Percentiles rank a stretch among this genome's conserved stretches.
Evolutionary conservation across 257 asterid genomes (phyloP).

Genomic region (Solanum arcanum): DNA sequence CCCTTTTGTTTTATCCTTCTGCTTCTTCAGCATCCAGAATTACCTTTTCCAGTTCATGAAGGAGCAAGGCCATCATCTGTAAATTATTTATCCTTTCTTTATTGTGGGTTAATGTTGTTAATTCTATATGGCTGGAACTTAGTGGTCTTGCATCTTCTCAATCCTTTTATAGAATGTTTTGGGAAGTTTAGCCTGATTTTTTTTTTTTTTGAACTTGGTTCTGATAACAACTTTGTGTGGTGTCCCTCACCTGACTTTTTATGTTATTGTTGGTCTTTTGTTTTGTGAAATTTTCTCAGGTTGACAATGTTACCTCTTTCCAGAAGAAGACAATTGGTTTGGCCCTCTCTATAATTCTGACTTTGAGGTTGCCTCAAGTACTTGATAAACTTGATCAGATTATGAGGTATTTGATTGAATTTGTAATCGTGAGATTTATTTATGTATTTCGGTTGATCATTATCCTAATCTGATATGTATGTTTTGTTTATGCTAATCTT

Average conservation of each 20-base stretch:
- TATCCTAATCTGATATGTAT: background rate
- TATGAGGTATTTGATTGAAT: constrained; percentile 45
- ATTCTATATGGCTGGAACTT: background rate
- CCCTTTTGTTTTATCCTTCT: background rate
- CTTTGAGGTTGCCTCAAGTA: constrained; percentile 81
- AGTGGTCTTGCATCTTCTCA: background rate
- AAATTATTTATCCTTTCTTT: background rate
- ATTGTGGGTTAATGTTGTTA: background rate
- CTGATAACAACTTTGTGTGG: background rate
- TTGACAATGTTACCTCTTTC: constrained; percentile 55
- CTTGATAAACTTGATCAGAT: constrained; percentile 93
- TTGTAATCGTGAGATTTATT: background rate
- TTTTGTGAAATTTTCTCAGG: constrained; percentile 30
- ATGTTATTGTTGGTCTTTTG: background rate
- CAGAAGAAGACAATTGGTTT: constrained; percentile 71
- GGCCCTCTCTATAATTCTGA: constrained; percentile 75
- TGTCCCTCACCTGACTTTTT: background rate
- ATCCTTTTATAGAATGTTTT: background rate
- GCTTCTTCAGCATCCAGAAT: background rate
- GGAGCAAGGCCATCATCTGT: background rate
- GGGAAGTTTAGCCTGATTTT: background rate
- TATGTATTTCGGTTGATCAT: background rate
- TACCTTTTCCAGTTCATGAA: background rate
- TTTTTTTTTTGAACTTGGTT: background rate
- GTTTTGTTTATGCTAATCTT: background rate